Base-by-base conservation (phyloP, 1,284 basidiomycete species). In the Trichosporon sp. region DNA sequence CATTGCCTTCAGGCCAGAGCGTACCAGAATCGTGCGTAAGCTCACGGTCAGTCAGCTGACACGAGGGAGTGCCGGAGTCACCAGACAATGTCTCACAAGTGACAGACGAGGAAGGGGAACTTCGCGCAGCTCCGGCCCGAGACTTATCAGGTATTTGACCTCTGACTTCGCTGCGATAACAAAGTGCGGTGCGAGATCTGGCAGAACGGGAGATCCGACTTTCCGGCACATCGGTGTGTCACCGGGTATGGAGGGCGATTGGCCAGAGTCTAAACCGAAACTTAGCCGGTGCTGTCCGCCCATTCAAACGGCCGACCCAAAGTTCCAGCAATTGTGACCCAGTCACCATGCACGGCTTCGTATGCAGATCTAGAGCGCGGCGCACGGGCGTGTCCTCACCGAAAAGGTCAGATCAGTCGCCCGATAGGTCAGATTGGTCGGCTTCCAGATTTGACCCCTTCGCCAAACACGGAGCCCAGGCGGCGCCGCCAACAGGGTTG, bases 161-260 rank as follows among this genome's bases (percentile, higher is more conserved):
- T 46, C 11, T 46, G 40, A 43, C 7, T n/a, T 11, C 43, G 7
- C 14, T 46, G 8, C n/a, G 43, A 46, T 46, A 46, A 46, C 43
- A n/a, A 40, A 40, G 43, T 4, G 14, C 14, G 26, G 43, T 46
- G 43, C 43, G 43, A 46, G 43, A 46, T 46, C 43, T 46, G 43
- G 43, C 43, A 46, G 43, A 46, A 46, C 43, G 43, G 43, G 43
- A 46, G 43, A 46, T 46, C 43, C 43, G 43, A 46, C 43, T 46
- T 46, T 46, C 43, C 43, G 43, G 43, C 43, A n/a, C 43, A 46
- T 46, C 16, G 43, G 43, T 46, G 16, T 46, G 43, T 46, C 43
- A 46, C 43, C 43, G 43, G 16, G 2, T 7, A 8, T 46, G 43
- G 26, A 14, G 16, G 43, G 16, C 4, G 43, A 46, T 46, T 46